Conservation (phyloP, 164 flowering plant species). For the Dillenia suffruticosa region DNA sequence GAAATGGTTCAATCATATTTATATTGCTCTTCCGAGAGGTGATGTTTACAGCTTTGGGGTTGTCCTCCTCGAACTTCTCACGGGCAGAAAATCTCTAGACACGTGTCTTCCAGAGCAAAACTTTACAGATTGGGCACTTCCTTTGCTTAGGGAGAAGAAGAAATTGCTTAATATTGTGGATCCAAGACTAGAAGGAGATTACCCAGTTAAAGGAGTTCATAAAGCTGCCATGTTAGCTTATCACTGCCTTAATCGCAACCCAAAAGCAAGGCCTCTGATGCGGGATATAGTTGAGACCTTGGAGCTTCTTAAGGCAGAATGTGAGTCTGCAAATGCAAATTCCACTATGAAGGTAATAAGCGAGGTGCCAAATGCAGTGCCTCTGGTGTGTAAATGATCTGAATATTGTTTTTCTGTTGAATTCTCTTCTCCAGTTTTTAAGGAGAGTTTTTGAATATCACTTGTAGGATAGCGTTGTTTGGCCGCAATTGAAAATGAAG, state of each 20-base stretch:
- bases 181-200: conserved; percentile 74
- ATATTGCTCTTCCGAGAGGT: too few relatives aligned
- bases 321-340: conserved; percentile 21
- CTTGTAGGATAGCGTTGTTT: too few relatives aligned
- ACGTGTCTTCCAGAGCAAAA: conserved; percentile 76
- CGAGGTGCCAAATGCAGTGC: conserved; percentile 10
- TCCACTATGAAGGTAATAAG: conserved; percentile 18
- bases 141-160: conserved; percentile 74
- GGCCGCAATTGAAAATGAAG: too few relatives aligned
- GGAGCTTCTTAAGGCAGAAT: conserved; percentile 68
- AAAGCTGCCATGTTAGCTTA: conserved; percentile 95
- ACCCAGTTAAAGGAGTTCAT: conserved; percentile 70
- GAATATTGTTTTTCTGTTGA: not conserved
- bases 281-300: conserved; percentile 83
- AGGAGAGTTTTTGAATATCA: conserved; percentile 5
- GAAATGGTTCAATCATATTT: too few relatives aligned
- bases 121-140: conserved; percentile 81
- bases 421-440: conserved; percentile 10
- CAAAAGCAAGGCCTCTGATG: conserved; percentile 93
- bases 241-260: conserved; percentile 81
- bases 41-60: conserved; percentile 93
- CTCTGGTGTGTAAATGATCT: conserved; percentile 2
- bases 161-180: conserved; percentile 68
- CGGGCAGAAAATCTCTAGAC: conserved; percentile 80
- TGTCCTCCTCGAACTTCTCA: conserved; percentile 80